phyloP scores from a whole-genome alignment of 129 eudicot genomes.

The Helianthus tuberosus region DNA sequence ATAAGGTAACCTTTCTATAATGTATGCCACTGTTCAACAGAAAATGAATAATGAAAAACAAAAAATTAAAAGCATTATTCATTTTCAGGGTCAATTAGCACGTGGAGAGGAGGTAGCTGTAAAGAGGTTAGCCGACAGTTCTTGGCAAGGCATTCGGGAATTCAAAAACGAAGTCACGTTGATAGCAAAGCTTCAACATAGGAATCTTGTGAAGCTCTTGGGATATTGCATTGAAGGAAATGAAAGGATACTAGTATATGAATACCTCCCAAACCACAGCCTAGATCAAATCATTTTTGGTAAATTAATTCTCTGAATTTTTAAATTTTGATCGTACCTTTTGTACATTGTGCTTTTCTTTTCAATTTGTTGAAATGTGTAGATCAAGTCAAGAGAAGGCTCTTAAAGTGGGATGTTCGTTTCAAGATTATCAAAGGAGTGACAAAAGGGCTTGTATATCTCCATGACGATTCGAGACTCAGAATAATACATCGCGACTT shows the following conservation, averaged over 20 bases:
- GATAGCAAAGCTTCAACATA: slow-evolving; percentile 43
- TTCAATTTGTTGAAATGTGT: slow-evolving; percentile 3
- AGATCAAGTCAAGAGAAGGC: slow-evolving; percentile 49
- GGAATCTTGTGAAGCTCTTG: slow-evolving; percentile 46
- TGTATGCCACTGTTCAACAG: background rate
- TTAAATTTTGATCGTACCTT: background rate
- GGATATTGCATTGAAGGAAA: slow-evolving; percentile 57
- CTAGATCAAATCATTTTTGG: slow-evolving; percentile 59
- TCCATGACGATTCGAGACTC: slow-evolving; percentile 60
- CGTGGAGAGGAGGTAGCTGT: slow-evolving; percentile 64
- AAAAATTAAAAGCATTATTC: slow-evolving; percentile 6
- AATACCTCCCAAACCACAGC: slow-evolving; percentile 62
- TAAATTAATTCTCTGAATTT: slow-evolving; percentile 14
- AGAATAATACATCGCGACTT: slow-evolving; percentile 64
- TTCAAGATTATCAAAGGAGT: slow-evolving; percentile 57
- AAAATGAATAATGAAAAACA: background rate
- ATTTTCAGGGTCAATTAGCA: slow-evolving; percentile 45
- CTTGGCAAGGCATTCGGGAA: slow-evolving; percentile 65
- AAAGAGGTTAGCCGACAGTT: slow-evolving; percentile 53
- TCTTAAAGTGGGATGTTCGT: slow-evolving; percentile 54
- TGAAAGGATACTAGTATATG: slow-evolving; percentile 67
- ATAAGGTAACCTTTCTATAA: slow-evolving; percentile 39
- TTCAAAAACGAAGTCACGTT: slow-evolving; percentile 60
- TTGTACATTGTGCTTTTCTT: background rate
- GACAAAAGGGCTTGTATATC: slow-evolving; percentile 61